Evolutionary conservation across 441 rosid genomes (phyloP).

Genomic region (Erodium chrysanthum): DNA sequence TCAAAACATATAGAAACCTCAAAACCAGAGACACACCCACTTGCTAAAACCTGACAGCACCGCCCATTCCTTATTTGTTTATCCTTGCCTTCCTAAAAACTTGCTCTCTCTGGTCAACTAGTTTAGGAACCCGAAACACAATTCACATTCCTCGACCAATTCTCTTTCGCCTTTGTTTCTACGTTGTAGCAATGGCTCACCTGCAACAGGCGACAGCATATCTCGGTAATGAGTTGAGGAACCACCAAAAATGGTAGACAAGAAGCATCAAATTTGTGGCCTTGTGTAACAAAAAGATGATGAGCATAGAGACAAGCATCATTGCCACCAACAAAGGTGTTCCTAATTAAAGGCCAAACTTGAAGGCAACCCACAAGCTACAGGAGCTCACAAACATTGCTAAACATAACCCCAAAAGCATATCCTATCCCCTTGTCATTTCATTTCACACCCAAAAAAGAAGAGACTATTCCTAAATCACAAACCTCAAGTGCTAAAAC

Average conservation of each 20-base stretch:
- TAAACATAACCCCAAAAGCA: constrained; percentile 6
- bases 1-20: constrained; percentile 36
- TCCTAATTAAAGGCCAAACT: constrained; percentile 21
- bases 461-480: constrained; percentile 15
- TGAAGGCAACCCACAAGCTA: constrained; percentile 3
- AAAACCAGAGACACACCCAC: constrained; percentile 51
- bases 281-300: constrained; percentile 23
- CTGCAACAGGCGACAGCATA: constrained; percentile 48
- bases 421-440: constrained; percentile 13
- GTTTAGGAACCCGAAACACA: constrained; percentile 30
- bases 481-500: constrained; percentile 1
- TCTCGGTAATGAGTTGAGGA: constrained; percentile 33
- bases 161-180: constrained; percentile 19
- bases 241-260: constrained; percentile 47
- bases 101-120: constrained; percentile 21
- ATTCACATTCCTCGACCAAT: constrained; percentile 35
- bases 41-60: constrained; percentile 70
- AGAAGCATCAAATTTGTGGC: constrained; percentile 38
- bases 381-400: background rate
- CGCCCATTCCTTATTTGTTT: constrained; percentile 33
- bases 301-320: constrained; percentile 26
- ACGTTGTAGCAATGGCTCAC: constrained; percentile 25
- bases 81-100: constrained; percentile 21
- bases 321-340: constrained; percentile 37
- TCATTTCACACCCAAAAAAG: constrained; percentile 7